These are phyloP conservation scores for Fusarium phyllophilum DNA, from an alignment of 2,329 filamentous ascomycete species.

Conservation along the genomic window DNA sequence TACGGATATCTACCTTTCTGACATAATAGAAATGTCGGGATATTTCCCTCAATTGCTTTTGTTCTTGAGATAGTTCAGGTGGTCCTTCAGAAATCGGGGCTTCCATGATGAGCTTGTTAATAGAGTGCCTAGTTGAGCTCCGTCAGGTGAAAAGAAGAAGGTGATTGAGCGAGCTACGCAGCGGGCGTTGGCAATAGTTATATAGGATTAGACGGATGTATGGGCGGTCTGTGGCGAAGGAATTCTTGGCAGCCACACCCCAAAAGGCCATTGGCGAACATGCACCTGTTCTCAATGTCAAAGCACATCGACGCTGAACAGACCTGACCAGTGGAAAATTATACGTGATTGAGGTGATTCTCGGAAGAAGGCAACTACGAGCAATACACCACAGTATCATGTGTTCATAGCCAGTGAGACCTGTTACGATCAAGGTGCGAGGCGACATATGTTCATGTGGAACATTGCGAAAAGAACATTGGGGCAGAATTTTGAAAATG, in stretches of 20 bases:
- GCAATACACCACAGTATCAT: neutral
- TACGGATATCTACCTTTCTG: neutral
- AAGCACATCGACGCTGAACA: neutral
- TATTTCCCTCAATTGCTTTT: neutral
- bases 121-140: neutral
- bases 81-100: neutral
- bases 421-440: accelerated
- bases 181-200: neutral
- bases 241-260: accelerated
- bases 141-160: neutral
- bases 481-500: neutral
- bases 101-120: neutral
- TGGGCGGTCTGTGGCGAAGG: accelerated
- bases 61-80: no score
- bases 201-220: neutral
- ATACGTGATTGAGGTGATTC: accelerated
- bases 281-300: neutral
- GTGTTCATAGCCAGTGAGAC: neutral
- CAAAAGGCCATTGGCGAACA: neutral
- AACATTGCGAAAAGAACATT: neutral
- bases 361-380: accelerated
- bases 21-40: neutral
- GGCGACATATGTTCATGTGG: neutral
- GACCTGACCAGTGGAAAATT: accelerated
- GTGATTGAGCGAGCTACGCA: neutral